phyloP scores from a whole-genome alignment of 129 eudicot species.

The Tanacetum coccineum region DNA sequence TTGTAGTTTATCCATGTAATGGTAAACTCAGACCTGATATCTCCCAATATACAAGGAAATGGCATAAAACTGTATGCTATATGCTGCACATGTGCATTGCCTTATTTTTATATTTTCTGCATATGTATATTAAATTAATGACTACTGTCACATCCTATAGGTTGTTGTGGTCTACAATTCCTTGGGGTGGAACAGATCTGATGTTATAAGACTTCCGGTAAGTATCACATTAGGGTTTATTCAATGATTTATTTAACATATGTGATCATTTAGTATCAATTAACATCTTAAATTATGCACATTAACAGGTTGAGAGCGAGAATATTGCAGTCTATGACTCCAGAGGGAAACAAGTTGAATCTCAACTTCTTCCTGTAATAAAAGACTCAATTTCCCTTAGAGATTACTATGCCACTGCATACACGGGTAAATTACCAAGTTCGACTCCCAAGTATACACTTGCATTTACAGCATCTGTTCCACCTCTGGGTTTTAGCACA shows the following conservation, averaged over 20 bases:
- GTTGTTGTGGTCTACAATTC: slow-evolving; percentile 83
- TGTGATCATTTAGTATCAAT: background rate
- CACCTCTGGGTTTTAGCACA: slow-evolving; percentile 89
- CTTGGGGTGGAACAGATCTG: slow-evolving; percentile 86
- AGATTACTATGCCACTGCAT: slow-evolving; percentile 58
- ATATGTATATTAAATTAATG: slow-evolving; percentile 1
- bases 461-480: slow-evolving; percentile 79
- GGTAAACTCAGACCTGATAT: background rate
- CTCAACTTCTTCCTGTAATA: slow-evolving; percentile 80
- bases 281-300: slow-evolving; percentile 17
- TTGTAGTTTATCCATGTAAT: background rate
- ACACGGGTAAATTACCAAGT: slow-evolving; percentile 59
- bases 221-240: slow-evolving; percentile 35
- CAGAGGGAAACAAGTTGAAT: slow-evolving; percentile 56
- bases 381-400: slow-evolving; percentile 57
- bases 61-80: slow-evolving; percentile 12
- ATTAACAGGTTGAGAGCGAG: slow-evolving; percentile 65
- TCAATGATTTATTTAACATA: background rate
- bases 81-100: too few relatives aligned
- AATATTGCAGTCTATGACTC: slow-evolving; percentile 68
- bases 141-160: slow-evolving; percentile 35
- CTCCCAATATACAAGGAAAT: slow-evolving; percentile 10
- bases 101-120: background rate
- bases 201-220: slow-evolving; percentile 79
- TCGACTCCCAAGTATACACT: slow-evolving; percentile 64